Percentiles rank a stretch among this genome's conserved stretches.
phyloP scores from a whole-genome alignment of 495 filamentous ascomycete genomes.

The Evansstolkia leycettana region DNA sequence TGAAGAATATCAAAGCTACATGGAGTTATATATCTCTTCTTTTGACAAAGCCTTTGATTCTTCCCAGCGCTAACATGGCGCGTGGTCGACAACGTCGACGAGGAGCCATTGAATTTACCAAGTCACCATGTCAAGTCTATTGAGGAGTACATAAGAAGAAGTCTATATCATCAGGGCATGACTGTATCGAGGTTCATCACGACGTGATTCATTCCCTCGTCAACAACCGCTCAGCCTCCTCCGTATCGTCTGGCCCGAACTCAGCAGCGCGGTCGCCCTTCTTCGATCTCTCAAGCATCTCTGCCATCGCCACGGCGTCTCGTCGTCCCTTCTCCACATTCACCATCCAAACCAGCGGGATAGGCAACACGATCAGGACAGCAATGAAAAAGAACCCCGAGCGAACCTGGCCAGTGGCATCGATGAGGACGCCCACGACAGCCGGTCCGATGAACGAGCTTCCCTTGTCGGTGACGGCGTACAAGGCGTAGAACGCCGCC shows the following conservation, averaged over 20 bases:
- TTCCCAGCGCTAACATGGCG: too few species aligned
- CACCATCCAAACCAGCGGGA: conserved; percentile 65
- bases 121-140: too few species aligned
- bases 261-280: conserved; percentile 1
- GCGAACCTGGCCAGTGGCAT: conserved; percentile 68
- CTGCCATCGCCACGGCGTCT: conserved; percentile 56
- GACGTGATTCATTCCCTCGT: conserved; percentile 4
- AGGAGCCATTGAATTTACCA: too few species aligned
- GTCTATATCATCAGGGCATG: too few species aligned
- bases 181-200: too few species aligned
- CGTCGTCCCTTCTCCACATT: conserved; percentile 66
- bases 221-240: conserved; percentile 25
- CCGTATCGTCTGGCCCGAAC: conserved; percentile 1
- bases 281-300: conserved; percentile 33
- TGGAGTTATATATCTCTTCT: too few species aligned
- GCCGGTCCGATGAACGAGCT: conserved; percentile 80
- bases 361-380: conserved; percentile 60
- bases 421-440: conserved; percentile 75
- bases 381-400: conserved; percentile 85
- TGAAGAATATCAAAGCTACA: too few species aligned
- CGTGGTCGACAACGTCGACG: too few species aligned
- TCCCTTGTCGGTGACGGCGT: conserved; percentile 89
- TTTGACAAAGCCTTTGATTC: too few species aligned
- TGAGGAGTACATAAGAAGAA: too few species aligned
- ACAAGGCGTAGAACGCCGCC: conserved; percentile 85